phyloP scores from a whole-genome alignment of 2,329 filamentous ascomycete genomes.

The Fusarium temperatum region DNA sequence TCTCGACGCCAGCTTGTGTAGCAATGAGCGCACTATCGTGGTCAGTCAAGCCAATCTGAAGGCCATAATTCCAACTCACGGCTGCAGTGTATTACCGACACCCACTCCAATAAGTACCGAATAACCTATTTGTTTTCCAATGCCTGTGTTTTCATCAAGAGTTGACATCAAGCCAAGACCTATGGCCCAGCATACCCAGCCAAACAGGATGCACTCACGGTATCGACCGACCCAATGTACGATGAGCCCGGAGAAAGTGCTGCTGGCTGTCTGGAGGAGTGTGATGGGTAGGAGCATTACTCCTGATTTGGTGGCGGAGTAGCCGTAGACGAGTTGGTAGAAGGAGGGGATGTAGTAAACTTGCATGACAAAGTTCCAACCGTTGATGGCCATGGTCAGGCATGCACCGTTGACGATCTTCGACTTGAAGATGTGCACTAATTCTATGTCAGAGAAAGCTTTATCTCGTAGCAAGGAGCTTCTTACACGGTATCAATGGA shows the following conservation, averaged over 20 bases:
- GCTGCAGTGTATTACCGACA: slow-evolving; percentile 62
- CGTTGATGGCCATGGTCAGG: slow-evolving; percentile 66
- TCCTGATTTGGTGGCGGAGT: slow-evolving; percentile 53
- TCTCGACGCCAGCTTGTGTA: slow-evolving; percentile 65
- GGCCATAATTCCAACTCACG: slow-evolving; percentile 43
- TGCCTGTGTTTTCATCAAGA: slow-evolving; percentile 55
- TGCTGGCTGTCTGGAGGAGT: slow-evolving; percentile 56
- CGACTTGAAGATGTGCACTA: slow-evolving; percentile 63
- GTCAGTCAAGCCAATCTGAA: not conserved
- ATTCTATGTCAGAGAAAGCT: not conserved
- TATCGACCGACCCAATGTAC: slow-evolving; percentile 63
- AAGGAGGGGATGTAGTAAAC: slow-evolving; percentile 59
- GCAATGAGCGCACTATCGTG: slow-evolving; percentile 55
- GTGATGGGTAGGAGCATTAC: slow-evolving; percentile 54
- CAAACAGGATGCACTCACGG: slow-evolving; percentile 62
- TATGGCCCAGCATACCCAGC: slow-evolving; percentile 61
- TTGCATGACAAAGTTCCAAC: slow-evolving; percentile 68
- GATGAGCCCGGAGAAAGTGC: slow-evolving; percentile 60
- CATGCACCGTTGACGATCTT: slow-evolving; percentile 64
- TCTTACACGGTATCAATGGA: slow-evolving; percentile 56
- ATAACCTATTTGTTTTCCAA: slow-evolving; percentile 65
- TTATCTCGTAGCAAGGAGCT: not conserved
- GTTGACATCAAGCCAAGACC: slow-evolving; percentile 64
- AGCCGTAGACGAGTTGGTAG: slow-evolving; percentile 57
- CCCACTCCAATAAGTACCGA: slow-evolving; percentile 61